Evolutionary conservation across 2,329 filamentous ascomycete genomes (phyloP), one percentile per base, ranked within the genome.

Genomic region (Hypoxylon sp.): DNA sequence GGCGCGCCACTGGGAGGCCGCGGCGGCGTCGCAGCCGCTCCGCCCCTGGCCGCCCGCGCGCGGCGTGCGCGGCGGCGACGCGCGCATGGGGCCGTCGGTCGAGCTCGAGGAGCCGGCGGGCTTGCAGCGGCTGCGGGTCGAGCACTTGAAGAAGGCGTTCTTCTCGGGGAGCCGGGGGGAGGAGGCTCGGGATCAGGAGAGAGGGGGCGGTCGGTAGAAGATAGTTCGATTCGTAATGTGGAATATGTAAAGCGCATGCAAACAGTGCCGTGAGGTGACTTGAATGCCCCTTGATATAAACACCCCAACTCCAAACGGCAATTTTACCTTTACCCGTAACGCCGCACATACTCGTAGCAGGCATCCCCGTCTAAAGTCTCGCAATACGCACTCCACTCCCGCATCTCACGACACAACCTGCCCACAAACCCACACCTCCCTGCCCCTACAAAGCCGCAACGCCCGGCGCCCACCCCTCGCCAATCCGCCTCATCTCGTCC

Each of bases 401-500:
- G 2, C 4, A 7, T 18, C 10, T 13, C 18, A 29, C 10, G 15
- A 9, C 11, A 27, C 26, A 9, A 27, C n/a, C n/a, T n/a, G n/a
- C n/a, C n/a, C n/a, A n/a, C 33, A 5, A 10, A 20, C 13, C 38
- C 15, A 50, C 13, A 24, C 10, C 29, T 41, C 3, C 21, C 29
- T 15, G 17, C 23, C 23, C 23, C 81, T 73, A 91, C 57, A 90
- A 74, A 58, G 66, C 83, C 58, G 80, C 79, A 46, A 90, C 79
- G 7, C 92, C 92, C 1, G 92, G 91, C 54, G 83, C 84, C 93
- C 95, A 99, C 1, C 78, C 77, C 70, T 94, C 90, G 27, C 92
- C 95, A 73, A 99, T 95, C 66, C 89, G 82, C 73, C 89, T 87
- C 72, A 99, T 88, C 69, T 97, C 92, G 13, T 86, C 84, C 47